phyloP scores from a whole-genome alignment of 2,329 filamentous ascomycete genomes.

The Colletotrichum noveboracense region DNA sequence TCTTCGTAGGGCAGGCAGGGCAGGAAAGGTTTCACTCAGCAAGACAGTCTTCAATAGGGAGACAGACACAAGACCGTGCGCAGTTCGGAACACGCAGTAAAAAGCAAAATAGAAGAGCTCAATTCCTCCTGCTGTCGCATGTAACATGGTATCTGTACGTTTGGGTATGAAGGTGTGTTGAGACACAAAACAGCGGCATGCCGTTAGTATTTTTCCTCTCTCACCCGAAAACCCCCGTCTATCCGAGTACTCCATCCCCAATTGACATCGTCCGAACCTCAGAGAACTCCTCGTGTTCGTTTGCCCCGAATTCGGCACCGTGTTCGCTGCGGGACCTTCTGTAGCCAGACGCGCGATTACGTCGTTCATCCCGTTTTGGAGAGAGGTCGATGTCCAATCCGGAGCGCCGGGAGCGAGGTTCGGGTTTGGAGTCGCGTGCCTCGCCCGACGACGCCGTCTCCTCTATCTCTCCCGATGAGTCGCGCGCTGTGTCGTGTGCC shows the following conservation, averaged over 20 bases:
- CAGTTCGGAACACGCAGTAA: neutral
- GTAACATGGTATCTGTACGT: neutral
- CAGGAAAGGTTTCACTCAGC: neutral
- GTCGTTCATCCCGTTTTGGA: neutral
- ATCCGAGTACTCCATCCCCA: neutral
- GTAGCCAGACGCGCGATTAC: neutral
- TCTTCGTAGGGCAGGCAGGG: neutral
- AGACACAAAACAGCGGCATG: neutral
- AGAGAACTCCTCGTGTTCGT: neutral
- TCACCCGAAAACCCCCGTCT: neutral
- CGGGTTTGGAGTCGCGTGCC: neutral
- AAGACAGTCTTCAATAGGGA: neutral
- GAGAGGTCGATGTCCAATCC: neutral
- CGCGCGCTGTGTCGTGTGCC: neutral
- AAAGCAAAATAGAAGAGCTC: neutral
- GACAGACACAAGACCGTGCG: neutral
- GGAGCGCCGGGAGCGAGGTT: neutral
- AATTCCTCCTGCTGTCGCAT: neutral
- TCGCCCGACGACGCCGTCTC: neutral
- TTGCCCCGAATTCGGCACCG: neutral
- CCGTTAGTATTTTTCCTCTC: neutral
- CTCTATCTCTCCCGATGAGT: neutral
- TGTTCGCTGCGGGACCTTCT: neutral
- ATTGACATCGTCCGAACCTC: neutral
- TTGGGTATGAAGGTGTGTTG: neutral